These are phyloP conservation scores for Penicillium italicum DNA, from an alignment of 2,329 filamentous ascomycete species.

Conservation along the genomic window DNA sequence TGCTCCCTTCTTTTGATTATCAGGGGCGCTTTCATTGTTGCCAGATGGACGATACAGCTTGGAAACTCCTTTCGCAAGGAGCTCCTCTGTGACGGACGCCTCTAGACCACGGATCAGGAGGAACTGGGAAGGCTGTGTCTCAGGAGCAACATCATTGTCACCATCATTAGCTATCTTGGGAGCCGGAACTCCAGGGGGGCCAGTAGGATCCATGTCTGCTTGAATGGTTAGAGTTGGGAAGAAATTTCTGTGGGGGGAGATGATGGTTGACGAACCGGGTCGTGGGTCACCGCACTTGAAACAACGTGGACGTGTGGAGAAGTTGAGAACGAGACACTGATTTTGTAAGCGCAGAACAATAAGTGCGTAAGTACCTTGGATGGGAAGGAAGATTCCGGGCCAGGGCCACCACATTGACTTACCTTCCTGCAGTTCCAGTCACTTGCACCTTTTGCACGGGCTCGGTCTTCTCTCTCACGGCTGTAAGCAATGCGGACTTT, in stretches of 20 bases:
- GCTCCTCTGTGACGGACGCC: slow-evolving; percentile 65
- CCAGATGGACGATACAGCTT: slow-evolving; percentile 63
- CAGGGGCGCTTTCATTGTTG: slow-evolving; percentile 32
- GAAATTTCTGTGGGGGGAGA: not conserved
- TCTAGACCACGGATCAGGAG: slow-evolving; percentile 70
- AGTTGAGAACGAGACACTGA: slow-evolving; percentile 57
- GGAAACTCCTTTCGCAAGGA: slow-evolving; percentile 68
- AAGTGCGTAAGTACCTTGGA: not conserved
- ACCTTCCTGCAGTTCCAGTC: slow-evolving; percentile 58
- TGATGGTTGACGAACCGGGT: slow-evolving; percentile 45
- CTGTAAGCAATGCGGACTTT: slow-evolving; percentile 53
- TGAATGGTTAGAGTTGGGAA: slow-evolving; percentile 12
- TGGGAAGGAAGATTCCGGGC: not conserved
- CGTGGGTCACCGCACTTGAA: slow-evolving; percentile 57
- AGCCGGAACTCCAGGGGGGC: slow-evolving; percentile 38
- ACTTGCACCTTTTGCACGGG: slow-evolving; percentile 47
- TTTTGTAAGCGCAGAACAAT: not conserved
- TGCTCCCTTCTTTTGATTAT: slow-evolving; percentile 44
- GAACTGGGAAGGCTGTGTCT: slow-evolving; percentile 67
- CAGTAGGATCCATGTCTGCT: slow-evolving; percentile 27
- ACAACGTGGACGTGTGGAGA: slow-evolving; percentile 53
- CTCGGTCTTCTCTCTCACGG: slow-evolving; percentile 51
- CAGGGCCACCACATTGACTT: slow-evolving; percentile 2
- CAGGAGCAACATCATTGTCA: slow-evolving; percentile 53
- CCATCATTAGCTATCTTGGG: slow-evolving; percentile 50